Evolutionary conservation across 352 stramenopile species (phyloP), one percentile per base, ranked within the genome.

Genomic region (Phytophthora niederhauseri): DNA sequence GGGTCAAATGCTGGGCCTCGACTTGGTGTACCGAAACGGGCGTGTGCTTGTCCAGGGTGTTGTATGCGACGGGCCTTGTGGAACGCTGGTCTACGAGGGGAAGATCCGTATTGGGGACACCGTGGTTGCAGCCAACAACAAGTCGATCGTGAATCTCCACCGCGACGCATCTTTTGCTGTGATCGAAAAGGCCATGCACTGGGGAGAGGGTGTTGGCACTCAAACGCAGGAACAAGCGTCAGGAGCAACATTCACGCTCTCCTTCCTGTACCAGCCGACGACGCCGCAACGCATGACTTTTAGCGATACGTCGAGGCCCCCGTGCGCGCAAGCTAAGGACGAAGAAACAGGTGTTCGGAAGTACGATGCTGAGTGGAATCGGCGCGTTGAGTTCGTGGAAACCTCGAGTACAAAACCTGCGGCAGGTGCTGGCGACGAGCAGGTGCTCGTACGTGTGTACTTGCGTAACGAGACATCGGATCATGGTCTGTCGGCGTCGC

Each of bases 351-450:
- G 72, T 58, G 54, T 67, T 8, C 49, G 52, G 41, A 78, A 74
- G 50, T 95, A 84, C 49, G 80, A 94, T 61, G 84, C 81, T 4
- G 88, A 96, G 64, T 96, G 88, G 88, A 96, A 96, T 81, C 74
- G 88, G 8, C 72, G 88, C 12, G 82, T 96, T 8, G 86, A 91
- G 61, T 96, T 96, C 64, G 76, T 82, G 14, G 88, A 96, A 64
- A 74, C 74, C 30, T 49, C 66, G 3, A 80, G 67, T 34, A 71
- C 63, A 52, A 81, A 56, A 54, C 56, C 61, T 38, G 55, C 54
- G 15, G 64, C 60, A 30, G 38, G 24, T 6, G 51, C 51, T 28
- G 57, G 52, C 24, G 58, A 77, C 2, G 73, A 81, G 8, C 86
- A 86, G 48, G 85, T 92, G 26, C 72, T 92, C 2, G 76, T 96